A percentile compares a stretch with the other conserved stretches of the same genome.
These are phyloP conservation scores for Brassica incana DNA, from an alignment of 345 rosid species.

Conservation along the genomic window DNA sequence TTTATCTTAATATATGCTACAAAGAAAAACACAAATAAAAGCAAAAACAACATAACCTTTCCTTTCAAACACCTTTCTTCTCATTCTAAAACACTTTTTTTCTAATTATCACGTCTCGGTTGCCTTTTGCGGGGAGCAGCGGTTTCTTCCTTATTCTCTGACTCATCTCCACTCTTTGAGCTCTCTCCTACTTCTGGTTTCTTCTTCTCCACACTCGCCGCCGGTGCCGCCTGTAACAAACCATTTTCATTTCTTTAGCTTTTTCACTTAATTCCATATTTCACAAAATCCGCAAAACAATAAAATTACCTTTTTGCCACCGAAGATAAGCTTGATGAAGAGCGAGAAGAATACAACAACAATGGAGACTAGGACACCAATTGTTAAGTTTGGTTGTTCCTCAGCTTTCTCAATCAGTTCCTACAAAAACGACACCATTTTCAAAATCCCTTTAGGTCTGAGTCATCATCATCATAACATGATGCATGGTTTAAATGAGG, in stretches of 20 bases:
- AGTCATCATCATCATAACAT: not conserved
- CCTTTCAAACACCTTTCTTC: constrained; percentile 10
- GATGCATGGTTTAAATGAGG: not conserved
- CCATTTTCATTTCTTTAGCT: constrained; percentile 15
- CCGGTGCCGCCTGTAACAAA: constrained; percentile 21
- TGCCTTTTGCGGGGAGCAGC: constrained; percentile 53
- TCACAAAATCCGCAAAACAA: too few species aligned
- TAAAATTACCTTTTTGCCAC: constrained; percentile 64
- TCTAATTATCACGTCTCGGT: constrained; percentile 60
- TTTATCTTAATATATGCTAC: constrained; percentile 3
- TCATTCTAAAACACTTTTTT: not conserved
- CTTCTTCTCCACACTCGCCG: constrained; percentile 33
- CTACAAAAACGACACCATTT: constrained; percentile 34
- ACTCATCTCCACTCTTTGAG: constrained; percentile 49
- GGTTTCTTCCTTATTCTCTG: constrained; percentile 51
- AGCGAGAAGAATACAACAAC: constrained; percentile 50
- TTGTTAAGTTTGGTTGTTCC: constrained; percentile 63
- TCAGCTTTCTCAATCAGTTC: constrained; percentile 77
- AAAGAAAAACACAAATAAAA: constrained; percentile 20
- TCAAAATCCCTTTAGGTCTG: not conserved
- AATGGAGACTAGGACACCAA: constrained; percentile 57
- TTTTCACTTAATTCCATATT: not conserved
- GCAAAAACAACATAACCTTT: constrained; percentile 3
- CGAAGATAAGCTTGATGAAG: constrained; percentile 54
- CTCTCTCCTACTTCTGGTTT: constrained; percentile 48